Conservation (phyloP, 768 basidiomycete species). For the Rhizopogon sp. region DNA sequence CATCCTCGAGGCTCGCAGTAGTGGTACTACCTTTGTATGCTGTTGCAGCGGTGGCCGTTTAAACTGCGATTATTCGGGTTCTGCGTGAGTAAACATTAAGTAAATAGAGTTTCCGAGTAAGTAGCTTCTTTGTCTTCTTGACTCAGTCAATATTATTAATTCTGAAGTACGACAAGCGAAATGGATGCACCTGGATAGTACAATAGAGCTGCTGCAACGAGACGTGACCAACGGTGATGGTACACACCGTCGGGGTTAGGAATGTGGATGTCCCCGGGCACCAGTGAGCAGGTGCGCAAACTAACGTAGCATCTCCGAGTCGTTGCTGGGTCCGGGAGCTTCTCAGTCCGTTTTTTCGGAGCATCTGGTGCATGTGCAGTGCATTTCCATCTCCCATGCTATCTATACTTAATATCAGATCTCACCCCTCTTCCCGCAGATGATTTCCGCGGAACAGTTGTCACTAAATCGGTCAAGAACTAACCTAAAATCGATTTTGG, state of each 20-base stretch:
- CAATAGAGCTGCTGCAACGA: neutral
- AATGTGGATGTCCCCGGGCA: neutral
- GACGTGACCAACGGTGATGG: neutral
- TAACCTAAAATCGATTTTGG: slow-evolving; percentile 18
- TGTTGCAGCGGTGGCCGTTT: neutral
- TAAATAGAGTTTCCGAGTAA: neutral
- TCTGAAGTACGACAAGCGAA: neutral
- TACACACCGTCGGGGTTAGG: neutral
- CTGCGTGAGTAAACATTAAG: neutral
- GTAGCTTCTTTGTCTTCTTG: neutral
- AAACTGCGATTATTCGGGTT: neutral
- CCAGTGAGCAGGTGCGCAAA: no score
- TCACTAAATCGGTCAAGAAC: slow-evolving; percentile 18
- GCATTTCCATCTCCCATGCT: slow-evolving; percentile 6
- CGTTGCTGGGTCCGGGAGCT: neutral
- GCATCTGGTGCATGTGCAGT: neutral
- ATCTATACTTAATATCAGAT: slow-evolving; percentile 13
- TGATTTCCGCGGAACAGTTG: slow-evolving; percentile 28
- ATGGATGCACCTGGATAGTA: neutral
- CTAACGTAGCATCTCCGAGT: no score
- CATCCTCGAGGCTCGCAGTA: neutral
- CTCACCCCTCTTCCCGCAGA: slow-evolving; percentile 20
- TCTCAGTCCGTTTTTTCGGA: neutral
- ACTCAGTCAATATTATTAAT: neutral
- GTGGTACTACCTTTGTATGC: neutral